These are phyloP conservation scores for Hypericum androsaemum DNA, from an alignment of 345 rosid genomes.

Conservation along the genomic window DNA sequence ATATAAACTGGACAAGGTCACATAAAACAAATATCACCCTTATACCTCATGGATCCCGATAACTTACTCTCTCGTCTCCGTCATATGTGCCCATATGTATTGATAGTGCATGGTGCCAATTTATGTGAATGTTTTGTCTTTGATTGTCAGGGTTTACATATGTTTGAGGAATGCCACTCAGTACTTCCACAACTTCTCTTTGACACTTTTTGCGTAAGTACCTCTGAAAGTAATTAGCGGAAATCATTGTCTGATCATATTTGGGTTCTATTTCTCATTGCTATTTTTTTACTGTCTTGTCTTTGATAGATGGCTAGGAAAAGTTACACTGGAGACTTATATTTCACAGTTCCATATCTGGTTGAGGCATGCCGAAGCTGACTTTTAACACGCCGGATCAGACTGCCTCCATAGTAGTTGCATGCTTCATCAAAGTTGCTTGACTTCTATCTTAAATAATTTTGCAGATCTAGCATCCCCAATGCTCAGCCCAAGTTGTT, in stretches of 20 bases:
- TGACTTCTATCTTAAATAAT: conserved; percentile 11
- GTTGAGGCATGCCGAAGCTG: conserved; percentile 58
- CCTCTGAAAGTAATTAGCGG: conserved; percentile 7
- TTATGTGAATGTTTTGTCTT: conserved; percentile 8
- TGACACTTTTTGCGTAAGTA: conserved; percentile 92
- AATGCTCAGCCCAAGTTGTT: conserved; percentile 91
- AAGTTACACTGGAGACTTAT: conserved; percentile 6
- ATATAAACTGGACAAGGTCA: conserved; percentile 83
- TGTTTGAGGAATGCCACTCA: conserved; percentile 85
- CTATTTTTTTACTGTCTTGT: conserved; percentile 3
- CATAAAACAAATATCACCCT: conserved; percentile 96
- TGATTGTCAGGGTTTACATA: conserved; percentile 66
- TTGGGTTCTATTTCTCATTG: conserved; percentile 1
- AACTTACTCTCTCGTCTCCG: conserved; percentile 45
- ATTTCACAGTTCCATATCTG: conserved; percentile 25
- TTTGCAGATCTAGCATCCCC: conserved; percentile 71
- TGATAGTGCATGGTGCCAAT: conserved; percentile 4
- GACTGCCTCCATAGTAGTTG: neutral
- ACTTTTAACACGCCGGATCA: neutral
- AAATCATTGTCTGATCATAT: too few relatives aligned
- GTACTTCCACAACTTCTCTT: conserved; percentile 68
- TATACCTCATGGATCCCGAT: conserved; percentile 99
- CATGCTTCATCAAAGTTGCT: too few relatives aligned
- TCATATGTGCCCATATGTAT: conserved; percentile 1
- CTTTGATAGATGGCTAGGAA: conserved; percentile 12